Conservation (phyloP, 352 stramenopile species). For the Globisporangium canariense region DNA sequence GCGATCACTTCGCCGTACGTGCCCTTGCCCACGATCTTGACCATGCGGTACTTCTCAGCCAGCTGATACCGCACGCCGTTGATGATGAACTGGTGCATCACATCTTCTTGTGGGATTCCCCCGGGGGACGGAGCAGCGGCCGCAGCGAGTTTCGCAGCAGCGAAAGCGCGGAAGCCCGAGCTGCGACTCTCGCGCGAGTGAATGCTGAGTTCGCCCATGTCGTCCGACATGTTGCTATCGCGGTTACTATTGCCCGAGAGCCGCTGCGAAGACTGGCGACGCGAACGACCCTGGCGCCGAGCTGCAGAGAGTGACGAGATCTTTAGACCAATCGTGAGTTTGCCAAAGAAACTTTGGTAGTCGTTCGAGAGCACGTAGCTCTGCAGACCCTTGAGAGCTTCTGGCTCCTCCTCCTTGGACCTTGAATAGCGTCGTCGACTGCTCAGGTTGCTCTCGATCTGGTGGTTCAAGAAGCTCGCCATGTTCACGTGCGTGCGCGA, state of each 20-base stretch:
- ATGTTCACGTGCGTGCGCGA: constrained; percentile 80
- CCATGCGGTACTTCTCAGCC: constrained; percentile 86
- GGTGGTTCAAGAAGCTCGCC: constrained; percentile 69
- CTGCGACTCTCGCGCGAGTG: constrained; percentile 10
- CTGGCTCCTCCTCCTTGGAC: constrained; percentile 19
- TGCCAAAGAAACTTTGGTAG: constrained; percentile 83
- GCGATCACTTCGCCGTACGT: constrained; percentile 91
- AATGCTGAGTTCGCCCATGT: constrained; percentile 20
- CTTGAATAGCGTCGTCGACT: constrained; percentile 13
- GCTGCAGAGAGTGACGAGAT: constrained; percentile 64
- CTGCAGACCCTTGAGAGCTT: constrained; percentile 29
- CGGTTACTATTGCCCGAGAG: constrained; percentile 28
- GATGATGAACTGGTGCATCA: constrained; percentile 90
- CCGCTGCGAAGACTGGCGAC: constrained; percentile 35
- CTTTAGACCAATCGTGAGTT: constrained; percentile 57
- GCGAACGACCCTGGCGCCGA: constrained; percentile 23
- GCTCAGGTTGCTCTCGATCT: constrained; percentile 16
- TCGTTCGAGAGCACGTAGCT: constrained; percentile 82
- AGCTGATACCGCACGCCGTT: constrained; percentile 85
- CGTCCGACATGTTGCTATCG: constrained; percentile 27
- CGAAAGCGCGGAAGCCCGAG: constrained; percentile 44
- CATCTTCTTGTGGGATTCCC: constrained; percentile 34
- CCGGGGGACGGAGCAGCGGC: constrained; percentile 2
- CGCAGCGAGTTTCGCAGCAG: constrained; percentile 21
- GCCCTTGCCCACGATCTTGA: constrained; percentile 86